Percentiles rank a stretch among this genome's conserved stretches.
phyloP scores from a whole-genome alignment of 2,329 filamentous ascomycete species.

The Fusarium sp. region DNA sequence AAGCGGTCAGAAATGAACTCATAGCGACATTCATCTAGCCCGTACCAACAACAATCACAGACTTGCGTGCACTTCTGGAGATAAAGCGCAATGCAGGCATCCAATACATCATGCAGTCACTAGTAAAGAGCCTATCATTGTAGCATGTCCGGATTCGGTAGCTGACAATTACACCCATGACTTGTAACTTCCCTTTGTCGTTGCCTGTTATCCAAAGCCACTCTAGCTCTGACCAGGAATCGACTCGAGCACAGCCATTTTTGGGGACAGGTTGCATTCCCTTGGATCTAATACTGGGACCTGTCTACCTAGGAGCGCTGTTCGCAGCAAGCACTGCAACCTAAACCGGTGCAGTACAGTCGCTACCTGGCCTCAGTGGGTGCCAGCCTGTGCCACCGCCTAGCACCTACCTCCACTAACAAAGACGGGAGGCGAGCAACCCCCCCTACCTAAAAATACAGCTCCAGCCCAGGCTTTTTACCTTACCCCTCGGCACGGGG shows the following conservation, averaged over 20 bases:
- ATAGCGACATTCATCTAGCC: background rate
- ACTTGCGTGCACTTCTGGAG: background rate
- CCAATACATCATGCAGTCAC: slow-evolving; percentile 21
- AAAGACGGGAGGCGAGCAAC: slow-evolving; percentile 26
- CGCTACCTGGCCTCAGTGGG: slow-evolving; percentile 36
- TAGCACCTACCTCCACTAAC: slow-evolving; percentile 29
- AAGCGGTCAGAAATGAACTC: slow-evolving; percentile 29
- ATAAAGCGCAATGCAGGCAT: slow-evolving; percentile 18
- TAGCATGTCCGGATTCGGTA: slow-evolving; percentile 34
- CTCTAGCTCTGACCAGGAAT: slow-evolving; percentile 29
- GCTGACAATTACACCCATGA: slow-evolving; percentile 21
- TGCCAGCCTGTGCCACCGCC: slow-evolving; percentile 34
- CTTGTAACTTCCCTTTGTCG: slow-evolving; percentile 33
- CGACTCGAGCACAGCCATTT: slow-evolving; percentile 36
- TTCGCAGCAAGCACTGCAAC: slow-evolving; percentile 17
- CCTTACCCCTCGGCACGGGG: slow-evolving; percentile 49
- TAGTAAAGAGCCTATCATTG: slow-evolving; percentile 18
- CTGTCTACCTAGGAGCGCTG: slow-evolving; percentile 18
- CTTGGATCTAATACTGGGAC: slow-evolving; percentile 37
- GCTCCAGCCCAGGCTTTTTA: slow-evolving; percentile 34
- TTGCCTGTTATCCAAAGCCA: slow-evolving; percentile 37
- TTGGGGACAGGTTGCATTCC: slow-evolving; percentile 51
- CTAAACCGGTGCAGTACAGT: slow-evolving; percentile 11
- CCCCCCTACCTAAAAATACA: slow-evolving; percentile 30
- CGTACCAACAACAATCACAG: background rate